Evolutionary conservation across 2,329 filamentous ascomycete genomes (phyloP).

Genomic region (Emericellopsis cladophorae): DNA sequence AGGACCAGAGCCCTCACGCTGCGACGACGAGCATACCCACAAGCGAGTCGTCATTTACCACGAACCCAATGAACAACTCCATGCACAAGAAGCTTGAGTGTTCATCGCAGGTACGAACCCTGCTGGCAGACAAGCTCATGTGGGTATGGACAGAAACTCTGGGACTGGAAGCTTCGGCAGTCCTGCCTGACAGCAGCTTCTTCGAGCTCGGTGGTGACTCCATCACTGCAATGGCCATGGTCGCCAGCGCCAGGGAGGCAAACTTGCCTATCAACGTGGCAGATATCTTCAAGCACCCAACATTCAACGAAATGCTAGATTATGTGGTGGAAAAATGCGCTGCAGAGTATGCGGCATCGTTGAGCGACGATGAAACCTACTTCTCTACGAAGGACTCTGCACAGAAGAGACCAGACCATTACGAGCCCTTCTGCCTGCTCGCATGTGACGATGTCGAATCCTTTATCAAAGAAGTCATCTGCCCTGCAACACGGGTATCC

Average conservation of each 20-base stretch:
- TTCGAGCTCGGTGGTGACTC: conserved; percentile 33
- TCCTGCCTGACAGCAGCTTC: conserved; percentile 5
- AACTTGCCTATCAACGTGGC: conserved; percentile 28
- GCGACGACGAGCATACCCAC: not conserved
- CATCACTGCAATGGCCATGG: conserved; percentile 34
- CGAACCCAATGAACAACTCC: not conserved
- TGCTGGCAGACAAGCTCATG: conserved; percentile 5
- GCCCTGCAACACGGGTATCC: conserved; percentile 7
- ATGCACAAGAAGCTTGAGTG: not conserved
- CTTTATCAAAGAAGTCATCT: conserved; percentile 4
- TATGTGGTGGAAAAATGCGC: not conserved
- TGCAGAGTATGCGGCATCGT: conserved; percentile 1
- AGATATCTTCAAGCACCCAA: conserved; percentile 29
- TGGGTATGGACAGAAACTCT: conserved; percentile 3
- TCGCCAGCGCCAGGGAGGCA: conserved; percentile 24
- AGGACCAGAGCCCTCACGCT: not conserved
- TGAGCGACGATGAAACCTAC: conserved; percentile 2
- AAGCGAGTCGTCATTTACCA: not conserved
- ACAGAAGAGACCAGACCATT: not conserved
- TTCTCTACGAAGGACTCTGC: conserved; percentile 2
- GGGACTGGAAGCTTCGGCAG: not conserved
- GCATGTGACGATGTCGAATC: conserved; percentile 1
- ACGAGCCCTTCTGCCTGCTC: conserved; percentile 2
- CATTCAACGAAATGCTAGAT: conserved; percentile 24
- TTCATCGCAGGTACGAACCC: conserved; percentile 1